phyloP scores from a whole-genome alignment of 139 green algal species.

The Nannochloris sp. region DNA sequence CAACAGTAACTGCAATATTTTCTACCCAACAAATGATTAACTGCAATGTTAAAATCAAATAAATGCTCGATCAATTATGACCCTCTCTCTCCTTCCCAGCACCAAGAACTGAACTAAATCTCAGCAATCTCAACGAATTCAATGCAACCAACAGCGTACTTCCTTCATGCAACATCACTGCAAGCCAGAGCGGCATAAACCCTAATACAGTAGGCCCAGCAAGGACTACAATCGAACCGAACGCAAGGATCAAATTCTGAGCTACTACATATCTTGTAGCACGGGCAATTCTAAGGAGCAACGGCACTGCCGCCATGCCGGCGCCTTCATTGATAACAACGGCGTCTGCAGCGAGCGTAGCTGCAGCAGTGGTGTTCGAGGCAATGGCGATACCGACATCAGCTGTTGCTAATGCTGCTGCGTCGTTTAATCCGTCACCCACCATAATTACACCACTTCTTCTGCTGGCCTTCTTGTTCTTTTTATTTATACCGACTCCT shows the following conservation, averaged over 20 bases:
- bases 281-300: slow-evolving; percentile 55
- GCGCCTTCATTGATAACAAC: slow-evolving; percentile 64
- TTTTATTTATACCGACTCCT: background rate
- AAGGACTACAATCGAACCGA: slow-evolving; percentile 56
- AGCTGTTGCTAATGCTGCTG: slow-evolving; percentile 59
- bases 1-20: too few relatives aligned
- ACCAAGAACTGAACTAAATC: too few relatives aligned
- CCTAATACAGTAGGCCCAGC: slow-evolving; percentile 68
- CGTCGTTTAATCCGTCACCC: slow-evolving; percentile 74
- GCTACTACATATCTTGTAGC: slow-evolving; percentile 45
- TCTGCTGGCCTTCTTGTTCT: slow-evolving; percentile 7
- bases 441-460: slow-evolving; percentile 64
- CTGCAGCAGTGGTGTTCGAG: slow-evolving; percentile 50
- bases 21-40: too few relatives aligned
- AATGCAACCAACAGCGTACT: slow-evolving; percentile 80
- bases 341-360: slow-evolving; percentile 67
- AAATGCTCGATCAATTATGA: too few relatives aligned
- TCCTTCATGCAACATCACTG: slow-evolving; percentile 86
- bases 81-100: too few relatives aligned
- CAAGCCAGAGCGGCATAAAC: slow-evolving; percentile 80
- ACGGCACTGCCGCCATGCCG: slow-evolving; percentile 65
- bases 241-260: slow-evolving; percentile 78
- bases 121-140: slow-evolving; percentile 75
- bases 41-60: too few relatives aligned
- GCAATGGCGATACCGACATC: slow-evolving; percentile 67